A percentile compares a stretch with the other conserved stretches of the same genome.
Evolutionary conservation across 78 protist genomes (phyloP).

Genomic region (Pigoraptor vietnamica): DNA sequence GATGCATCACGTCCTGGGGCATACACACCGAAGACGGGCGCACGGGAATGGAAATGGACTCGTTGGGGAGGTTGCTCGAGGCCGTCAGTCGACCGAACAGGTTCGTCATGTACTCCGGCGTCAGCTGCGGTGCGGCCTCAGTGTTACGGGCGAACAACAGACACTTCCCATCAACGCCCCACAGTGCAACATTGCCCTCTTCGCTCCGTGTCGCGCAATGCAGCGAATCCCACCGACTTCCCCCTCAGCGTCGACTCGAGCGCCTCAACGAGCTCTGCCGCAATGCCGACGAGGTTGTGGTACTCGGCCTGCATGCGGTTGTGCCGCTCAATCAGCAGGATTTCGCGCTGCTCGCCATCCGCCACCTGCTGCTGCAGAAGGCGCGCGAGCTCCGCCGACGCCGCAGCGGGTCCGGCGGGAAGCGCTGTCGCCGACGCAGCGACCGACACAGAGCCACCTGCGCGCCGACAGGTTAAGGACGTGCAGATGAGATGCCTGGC

Average conservation of each 20-base stretch:
- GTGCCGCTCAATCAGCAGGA: neutral
- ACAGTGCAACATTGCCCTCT: neutral
- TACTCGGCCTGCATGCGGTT: neutral
- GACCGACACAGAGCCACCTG: neutral
- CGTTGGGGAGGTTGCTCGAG: neutral
- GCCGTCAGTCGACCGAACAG: neutral
- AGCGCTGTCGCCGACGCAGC: too few relatives aligned
- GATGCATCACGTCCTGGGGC: neutral
- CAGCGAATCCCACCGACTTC: neutral
- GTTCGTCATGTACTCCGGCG: neutral
- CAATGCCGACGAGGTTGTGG: neutral
- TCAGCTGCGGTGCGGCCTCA: neutral
- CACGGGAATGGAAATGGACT: neutral
- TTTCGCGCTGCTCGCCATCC: neutral
- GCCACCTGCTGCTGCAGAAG: neutral
- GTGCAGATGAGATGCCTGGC: too few relatives aligned
- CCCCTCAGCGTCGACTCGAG: neutral
- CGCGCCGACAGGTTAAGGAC: neutral
- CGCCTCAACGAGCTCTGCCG: neutral
- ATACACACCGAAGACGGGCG: neutral
- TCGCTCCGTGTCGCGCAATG: neutral
- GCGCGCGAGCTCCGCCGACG: neutral
- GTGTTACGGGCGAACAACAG: neutral
- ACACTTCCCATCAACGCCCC: neutral
- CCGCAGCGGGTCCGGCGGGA: neutral